These are phyloP conservation scores for Gamarada debralockiae DNA, from an alignment of 495 filamentous ascomycete genomes.

Conservation along the genomic window DNA sequence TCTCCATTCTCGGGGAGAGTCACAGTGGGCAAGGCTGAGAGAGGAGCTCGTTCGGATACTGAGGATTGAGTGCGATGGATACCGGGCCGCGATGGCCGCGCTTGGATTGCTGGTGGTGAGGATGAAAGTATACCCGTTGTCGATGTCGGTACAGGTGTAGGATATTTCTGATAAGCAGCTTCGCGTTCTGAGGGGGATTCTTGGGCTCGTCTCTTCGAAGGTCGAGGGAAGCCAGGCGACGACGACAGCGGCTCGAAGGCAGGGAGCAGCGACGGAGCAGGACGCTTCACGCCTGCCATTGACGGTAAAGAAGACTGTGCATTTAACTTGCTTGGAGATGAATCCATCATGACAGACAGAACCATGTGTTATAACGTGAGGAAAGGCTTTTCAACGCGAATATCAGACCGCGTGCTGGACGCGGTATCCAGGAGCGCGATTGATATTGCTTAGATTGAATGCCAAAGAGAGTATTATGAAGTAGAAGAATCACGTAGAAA, in stretches of 20 bases:
- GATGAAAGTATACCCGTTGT: conserved; percentile 90
- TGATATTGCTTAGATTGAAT: conserved; percentile 12
- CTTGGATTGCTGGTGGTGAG: conserved; percentile 59
- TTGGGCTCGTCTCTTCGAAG: conserved; percentile 65
- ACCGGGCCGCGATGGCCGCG: conserved; percentile 25
- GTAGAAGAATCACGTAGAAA: neutral
- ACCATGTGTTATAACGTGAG: neutral
- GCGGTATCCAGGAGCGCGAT: conserved; percentile 11
- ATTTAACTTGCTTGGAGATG: conserved; percentile 27
- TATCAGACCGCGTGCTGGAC: conserved; percentile 20
- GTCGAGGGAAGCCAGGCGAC: conserved; percentile 75
- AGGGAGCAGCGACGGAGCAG: conserved; percentile 76
- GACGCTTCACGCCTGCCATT: conserved; percentile 67
- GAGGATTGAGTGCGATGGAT: conserved; percentile 61
- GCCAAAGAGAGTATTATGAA: neutral
- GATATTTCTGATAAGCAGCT: conserved; percentile 59
- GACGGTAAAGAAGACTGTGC: conserved; percentile 34
- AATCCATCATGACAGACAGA: conserved; percentile 25
- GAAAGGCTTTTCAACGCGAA: conserved; percentile 12
- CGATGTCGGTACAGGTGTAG: conserved; percentile 89
- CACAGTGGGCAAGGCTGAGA: conserved; percentile 75
- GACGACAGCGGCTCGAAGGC: conserved; percentile 92
- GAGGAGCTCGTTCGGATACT: conserved; percentile 76
- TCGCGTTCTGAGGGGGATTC: conserved; percentile 33
- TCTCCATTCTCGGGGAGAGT: conserved; percentile 82